Conservation (phyloP, 129 eudicot genomes). For the Flaveria sonorensis region DNA sequence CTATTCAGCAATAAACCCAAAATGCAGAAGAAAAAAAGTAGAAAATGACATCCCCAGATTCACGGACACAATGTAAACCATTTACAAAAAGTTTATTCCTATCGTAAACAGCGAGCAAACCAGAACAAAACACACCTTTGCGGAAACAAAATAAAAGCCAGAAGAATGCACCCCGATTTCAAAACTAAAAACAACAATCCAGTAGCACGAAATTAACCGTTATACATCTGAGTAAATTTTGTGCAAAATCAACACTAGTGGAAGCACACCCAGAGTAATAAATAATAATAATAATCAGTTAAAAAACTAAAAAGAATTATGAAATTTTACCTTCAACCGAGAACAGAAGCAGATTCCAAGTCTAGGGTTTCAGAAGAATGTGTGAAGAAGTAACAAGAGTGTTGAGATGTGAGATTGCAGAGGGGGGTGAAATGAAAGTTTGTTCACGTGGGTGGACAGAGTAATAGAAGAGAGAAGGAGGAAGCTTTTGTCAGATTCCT, state of each 20-base stretch:
- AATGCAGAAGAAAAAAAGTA: not conserved
- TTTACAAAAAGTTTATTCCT: not conserved
- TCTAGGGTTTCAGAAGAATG: conserved; percentile 13
- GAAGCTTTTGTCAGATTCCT: conserved; percentile 47
- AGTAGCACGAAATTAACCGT: not conserved
- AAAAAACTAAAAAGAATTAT: not conserved
- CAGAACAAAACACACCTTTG: not conserved
- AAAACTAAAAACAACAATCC: not conserved
- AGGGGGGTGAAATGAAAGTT: not conserved
- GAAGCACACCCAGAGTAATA: conserved; percentile 20
- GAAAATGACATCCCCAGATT: no score
- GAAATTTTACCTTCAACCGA: conserved; percentile 23
- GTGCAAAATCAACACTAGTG: not conserved
- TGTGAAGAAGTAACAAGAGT: no score
- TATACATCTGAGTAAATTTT: not conserved
- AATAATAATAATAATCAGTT: no score
- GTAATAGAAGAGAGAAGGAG: conserved; percentile 7
- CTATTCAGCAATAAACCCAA: not conserved
- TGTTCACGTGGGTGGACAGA: conserved; percentile 38
- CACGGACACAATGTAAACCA: not conserved
- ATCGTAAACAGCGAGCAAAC: not conserved
- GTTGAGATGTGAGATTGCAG: not conserved
- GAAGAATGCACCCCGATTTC: conserved; percentile 16
- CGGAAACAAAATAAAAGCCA: not conserved
- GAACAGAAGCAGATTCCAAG: not conserved